Evolutionary conservation across 345 rosid genomes (phyloP), one percentile per base, ranked within the genome.

Genomic region (Gynandropsis gynandra): DNA sequence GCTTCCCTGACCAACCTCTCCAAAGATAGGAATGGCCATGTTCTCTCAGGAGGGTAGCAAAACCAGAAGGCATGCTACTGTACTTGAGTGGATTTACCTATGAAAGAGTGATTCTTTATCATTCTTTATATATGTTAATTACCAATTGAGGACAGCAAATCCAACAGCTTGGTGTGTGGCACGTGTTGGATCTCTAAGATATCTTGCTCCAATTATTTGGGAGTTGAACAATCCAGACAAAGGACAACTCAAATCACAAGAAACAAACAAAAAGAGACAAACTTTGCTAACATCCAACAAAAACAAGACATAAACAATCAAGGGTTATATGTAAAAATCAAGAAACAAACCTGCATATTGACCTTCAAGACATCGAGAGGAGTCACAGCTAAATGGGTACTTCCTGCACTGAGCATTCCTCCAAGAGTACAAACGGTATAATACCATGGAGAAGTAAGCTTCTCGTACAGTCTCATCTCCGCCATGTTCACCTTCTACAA

Each of bases 361-460:
- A 79, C 86, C 72, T 82, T 77, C 38, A 82, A 62, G 43, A 83
- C 84, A 68, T 80, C 84, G 33, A 80, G 82, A 68, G 92, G 92
- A 14, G 84, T 80, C 1, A 72, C 49, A 36, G 65, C 82, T 5
- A 78, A 66, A 69, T 78, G 87, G 14, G 82, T 68, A 7, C 79
- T 72, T 61, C 82, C 87, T 0, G 92, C 82, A 63, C 87, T 80
- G 50, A 83, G 66, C 76, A 80, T 78, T 49, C 87, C 87, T 62
- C 77, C 76, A 46, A 66, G 34, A 8, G 78, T 69, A 35, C 87
- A 83, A 47, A 83, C 47, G 8, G 74, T 42, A 39, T 72, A 80
- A 32, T 70, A 76, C 45, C 77, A 64, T 11, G 59, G 48, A 56
- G 66, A 60, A 4, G 71, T 48, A 31, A 60, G 49, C 3, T 61